phyloP scores from a whole-genome alignment of 2,329 filamentous ascomycete species.

The Mariannaea elegans region DNA sequence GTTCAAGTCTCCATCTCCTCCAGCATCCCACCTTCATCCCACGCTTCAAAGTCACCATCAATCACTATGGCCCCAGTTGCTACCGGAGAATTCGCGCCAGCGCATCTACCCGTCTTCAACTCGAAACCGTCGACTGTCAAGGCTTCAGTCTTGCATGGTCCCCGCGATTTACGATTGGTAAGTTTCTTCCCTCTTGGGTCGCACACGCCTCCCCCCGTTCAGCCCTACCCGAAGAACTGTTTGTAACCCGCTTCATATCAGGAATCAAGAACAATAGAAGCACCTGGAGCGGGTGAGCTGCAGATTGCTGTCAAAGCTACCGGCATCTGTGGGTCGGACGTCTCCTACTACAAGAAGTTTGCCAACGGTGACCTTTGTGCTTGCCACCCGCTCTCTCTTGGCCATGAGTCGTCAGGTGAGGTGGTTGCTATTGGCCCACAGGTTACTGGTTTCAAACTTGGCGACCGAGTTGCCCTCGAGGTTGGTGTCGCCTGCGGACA shows the following conservation, averaged over 20 bases:
- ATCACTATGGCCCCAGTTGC: slow-evolving; percentile 60
- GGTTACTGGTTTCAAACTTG: slow-evolving; percentile 60
- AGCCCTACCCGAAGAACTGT: slow-evolving; percentile 35
- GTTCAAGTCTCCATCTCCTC: slow-evolving; percentile 36
- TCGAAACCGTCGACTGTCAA: slow-evolving; percentile 56
- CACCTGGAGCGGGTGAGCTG: slow-evolving; percentile 62
- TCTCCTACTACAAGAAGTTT: slow-evolving; percentile 77
- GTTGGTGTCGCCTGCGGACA: slow-evolving; percentile 63
- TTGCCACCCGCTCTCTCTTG: slow-evolving; percentile 70
- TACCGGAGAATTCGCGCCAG: slow-evolving; percentile 53
- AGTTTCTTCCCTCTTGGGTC: slow-evolving; percentile 36
- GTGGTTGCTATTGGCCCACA: slow-evolving; percentile 64
- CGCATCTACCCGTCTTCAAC: slow-evolving; percentile 52
- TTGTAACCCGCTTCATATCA: slow-evolving; percentile 40
- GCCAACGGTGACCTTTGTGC: slow-evolving; percentile 76
- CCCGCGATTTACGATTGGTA: slow-evolving; percentile 66
- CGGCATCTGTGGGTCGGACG: slow-evolving; percentile 75
- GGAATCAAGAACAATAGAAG: slow-evolving; percentile 61
- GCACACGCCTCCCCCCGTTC: slow-evolving; percentile 19
- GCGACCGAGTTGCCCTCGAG: slow-evolving; percentile 67
- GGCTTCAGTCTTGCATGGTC: slow-evolving; percentile 66
- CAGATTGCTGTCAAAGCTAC: slow-evolving; percentile 73
- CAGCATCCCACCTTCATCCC: slow-evolving; percentile 64
- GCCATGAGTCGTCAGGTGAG: slow-evolving; percentile 69
- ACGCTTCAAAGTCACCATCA: slow-evolving; percentile 54